phyloP scores from a whole-genome alignment of 768 basidiomycete genomes.

The Pulveroboletus sp. region DNA sequence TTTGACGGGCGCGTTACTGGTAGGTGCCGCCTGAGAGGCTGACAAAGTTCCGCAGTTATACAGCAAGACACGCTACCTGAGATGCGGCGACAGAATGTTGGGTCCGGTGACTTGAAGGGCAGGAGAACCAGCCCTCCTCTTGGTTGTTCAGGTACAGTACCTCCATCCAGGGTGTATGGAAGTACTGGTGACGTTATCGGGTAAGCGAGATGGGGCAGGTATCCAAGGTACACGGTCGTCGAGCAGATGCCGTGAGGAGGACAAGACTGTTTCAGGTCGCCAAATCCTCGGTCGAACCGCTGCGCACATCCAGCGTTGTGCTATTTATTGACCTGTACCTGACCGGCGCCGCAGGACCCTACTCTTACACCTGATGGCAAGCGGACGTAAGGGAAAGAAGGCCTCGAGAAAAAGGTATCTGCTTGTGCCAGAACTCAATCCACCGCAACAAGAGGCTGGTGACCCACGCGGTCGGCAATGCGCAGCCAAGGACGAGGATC shows the following conservation, averaged over 20 bases:
- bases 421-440: neutral
- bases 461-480: too few species aligned
- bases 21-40: neutral
- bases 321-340: constrained; percentile 3
- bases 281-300: neutral
- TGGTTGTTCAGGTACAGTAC: too few species aligned
- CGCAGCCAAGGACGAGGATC: neutral
- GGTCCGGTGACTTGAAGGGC: too few species aligned
- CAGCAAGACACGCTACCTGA: neutral
- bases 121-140: too few species aligned
- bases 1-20: neutral
- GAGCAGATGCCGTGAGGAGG: neutral
- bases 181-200: constrained; percentile 8
- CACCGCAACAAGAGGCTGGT: neutral
- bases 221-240: neutral
- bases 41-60: neutral
- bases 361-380: neutral
- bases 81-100: neutral
- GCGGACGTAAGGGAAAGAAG: neutral
- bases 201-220: constrained; percentile 15
- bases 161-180: too few species aligned
- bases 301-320: neutral
- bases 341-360: neutral
- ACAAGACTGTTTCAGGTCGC: constrained; percentile 13
- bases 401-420: neutral